Evolutionary conservation across 2,329 filamentous ascomycete genomes (phyloP).

Genomic region (Paracamarosporium sp.): DNA sequence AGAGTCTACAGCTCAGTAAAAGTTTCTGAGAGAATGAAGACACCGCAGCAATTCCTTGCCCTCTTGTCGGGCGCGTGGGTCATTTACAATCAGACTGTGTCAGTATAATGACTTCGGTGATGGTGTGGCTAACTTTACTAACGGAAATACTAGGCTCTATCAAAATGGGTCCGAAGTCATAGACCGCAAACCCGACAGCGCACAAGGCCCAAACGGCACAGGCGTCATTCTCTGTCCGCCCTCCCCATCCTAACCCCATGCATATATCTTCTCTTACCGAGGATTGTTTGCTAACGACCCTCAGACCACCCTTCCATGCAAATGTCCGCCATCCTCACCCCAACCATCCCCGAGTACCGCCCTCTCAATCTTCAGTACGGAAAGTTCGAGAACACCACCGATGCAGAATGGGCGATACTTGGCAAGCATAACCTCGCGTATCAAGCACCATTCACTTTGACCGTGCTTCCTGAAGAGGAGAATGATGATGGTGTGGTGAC

Average conservation of each 20-base stretch:
- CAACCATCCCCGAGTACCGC: not conserved
- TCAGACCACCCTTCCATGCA: not conserved
- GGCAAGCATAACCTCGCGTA: constrained; percentile 15
- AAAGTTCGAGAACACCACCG: constrained; percentile 5
- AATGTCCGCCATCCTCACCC: constrained; percentile 9
- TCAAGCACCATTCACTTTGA: not conserved
- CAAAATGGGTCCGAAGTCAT: not conserved
- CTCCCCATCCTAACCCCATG: not conserved
- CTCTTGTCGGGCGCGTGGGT: not conserved
- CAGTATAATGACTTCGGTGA: not conserved
- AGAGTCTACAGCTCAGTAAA: not conserved
- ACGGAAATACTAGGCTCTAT: constrained; percentile 1
- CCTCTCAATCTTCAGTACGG: not conserved
- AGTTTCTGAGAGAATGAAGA: constrained; percentile 4
- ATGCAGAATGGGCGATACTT: constrained; percentile 10
- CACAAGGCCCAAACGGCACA: constrained; percentile 4
- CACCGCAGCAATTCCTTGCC: not conserved
- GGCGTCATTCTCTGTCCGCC: not conserved
- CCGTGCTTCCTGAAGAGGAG: not conserved
- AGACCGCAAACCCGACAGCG: not conserved
- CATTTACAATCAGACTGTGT: not conserved
- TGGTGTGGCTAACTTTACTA: not conserved
- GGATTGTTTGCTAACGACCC: not conserved
- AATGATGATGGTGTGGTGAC: constrained; percentile 2
- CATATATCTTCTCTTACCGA: no score